Base-by-base conservation (phyloP, 2,329 filamentous ascomycete genomes). In the Aspergillus intermedius region DNA sequence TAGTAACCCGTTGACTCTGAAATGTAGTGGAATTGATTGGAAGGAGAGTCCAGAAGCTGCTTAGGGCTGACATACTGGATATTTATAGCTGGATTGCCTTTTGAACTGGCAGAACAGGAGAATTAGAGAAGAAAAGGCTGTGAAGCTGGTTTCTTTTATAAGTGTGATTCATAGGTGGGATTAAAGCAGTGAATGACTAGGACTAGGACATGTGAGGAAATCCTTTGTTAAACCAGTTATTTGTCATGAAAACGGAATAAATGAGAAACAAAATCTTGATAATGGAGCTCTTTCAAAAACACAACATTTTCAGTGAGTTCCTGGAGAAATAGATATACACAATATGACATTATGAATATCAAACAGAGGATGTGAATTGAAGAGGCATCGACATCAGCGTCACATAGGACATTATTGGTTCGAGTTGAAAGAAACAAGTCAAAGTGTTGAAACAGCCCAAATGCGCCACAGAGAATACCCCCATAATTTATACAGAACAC, bases 371-470 rank as follows among this genome's bases (percentile, higher is more conserved):
- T 3, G 47, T 42, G 22, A 21, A 9, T 22, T 25, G 13, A 47
- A 46, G 43, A 45, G 37, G 43, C 32, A 48, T 58, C 35, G 32
- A 45, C 25, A 47, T 55, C 44, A 50, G 32, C 5, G 35, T 50
- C 4, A 40, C 2, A 10, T 40, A 40, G 19, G 17, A 40, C 17
- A 40, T 9, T 40, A 21, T 40, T 40, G 37, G 17, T 19, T 40
- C 3, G 19, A 22, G 42, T 53, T 52, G 46, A 54, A 41, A 47
- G 49, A 40, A 49, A 48, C 48, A 54, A 53, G 43, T 15, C 56
- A 49, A 57, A 56, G 54, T 61, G 58, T 60, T 61, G 57, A 60
- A 60, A 60, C 53, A 56, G 48, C 57, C 54, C 52, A 49, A 45
- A 49, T 39, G 49, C 52, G 34, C 47, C 51, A 44, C 41, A 49